A percentile compares a stretch with the other conserved stretches of the same genome.
These are phyloP conservation scores for Saccharomycopsis oosterbeekiorum DNA, from an alignment of 805 yeast species.

Conservation along the genomic window DNA sequence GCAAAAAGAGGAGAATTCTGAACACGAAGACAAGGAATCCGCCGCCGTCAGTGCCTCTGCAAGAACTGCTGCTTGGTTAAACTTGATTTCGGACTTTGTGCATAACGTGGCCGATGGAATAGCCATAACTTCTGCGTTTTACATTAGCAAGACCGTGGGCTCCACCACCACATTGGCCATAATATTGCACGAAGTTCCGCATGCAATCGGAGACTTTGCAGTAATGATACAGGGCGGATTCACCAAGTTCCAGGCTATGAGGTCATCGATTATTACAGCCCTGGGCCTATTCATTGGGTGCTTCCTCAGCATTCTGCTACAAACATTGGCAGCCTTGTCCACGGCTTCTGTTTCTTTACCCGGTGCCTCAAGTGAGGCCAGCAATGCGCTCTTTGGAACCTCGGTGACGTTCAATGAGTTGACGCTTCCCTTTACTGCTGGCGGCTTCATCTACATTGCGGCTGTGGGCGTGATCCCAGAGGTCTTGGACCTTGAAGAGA, in stretches of 20 bases:
- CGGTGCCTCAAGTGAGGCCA: conserved; percentile 5
- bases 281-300: conserved; percentile 60
- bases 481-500: conserved; percentile 36
- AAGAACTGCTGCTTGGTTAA: conserved; percentile 50
- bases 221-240: conserved; percentile 60
- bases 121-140: conserved; percentile 64
- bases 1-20: conserved; percentile 22
- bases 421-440: conserved; percentile 65
- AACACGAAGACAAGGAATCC: conserved; percentile 20
- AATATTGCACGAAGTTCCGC: conserved; percentile 71
- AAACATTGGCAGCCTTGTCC: conserved; percentile 26
- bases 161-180: conserved; percentile 63
- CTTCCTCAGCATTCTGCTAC: conserved; percentile 49
- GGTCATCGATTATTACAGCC: conserved; percentile 57
- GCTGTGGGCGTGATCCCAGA: conserved; percentile 72
- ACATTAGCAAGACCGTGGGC: conserved; percentile 49
- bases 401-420: conserved; percentile 40
- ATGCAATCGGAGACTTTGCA: conserved; percentile 75
- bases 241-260: conserved; percentile 54
- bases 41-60: conserved; percentile 27
- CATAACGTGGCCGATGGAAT: conserved; percentile 75
- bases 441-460: conserved; percentile 66
- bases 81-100: conserved; percentile 57
- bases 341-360: background rate
- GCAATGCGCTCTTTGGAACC: conserved; percentile 40